These are phyloP conservation scores for Viola pubescens DNA, from an alignment of 441 rosid genomes.

Conservation along the genomic window DNA sequence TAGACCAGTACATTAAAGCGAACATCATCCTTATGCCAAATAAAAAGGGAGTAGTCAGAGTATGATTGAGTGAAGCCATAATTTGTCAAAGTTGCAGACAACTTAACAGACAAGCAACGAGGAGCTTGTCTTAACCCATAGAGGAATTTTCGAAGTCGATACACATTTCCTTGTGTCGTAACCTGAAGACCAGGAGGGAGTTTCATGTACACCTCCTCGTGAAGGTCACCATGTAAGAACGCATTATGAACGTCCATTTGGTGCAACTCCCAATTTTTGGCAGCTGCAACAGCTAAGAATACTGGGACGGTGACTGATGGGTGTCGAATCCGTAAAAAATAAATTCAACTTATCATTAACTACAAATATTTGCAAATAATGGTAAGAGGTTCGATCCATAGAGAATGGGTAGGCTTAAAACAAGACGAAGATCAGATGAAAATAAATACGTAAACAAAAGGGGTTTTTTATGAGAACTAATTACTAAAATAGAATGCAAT, in stretches of 20 bases:
- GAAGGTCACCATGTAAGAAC: conserved; percentile 11
- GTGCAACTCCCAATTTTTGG: too few relatives aligned
- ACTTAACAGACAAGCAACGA: background rate
- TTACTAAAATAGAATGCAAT: too few relatives aligned
- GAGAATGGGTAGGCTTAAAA: too few relatives aligned
- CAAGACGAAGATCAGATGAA: too few relatives aligned
- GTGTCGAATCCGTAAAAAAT: too few relatives aligned
- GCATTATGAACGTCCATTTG: background rate
- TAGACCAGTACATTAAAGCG: background rate
- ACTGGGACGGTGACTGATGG: background rate
- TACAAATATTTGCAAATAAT: too few relatives aligned
- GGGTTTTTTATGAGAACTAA: too few relatives aligned
- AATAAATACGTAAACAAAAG: too few relatives aligned
- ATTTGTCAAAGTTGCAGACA: background rate
- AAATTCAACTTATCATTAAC: too few relatives aligned
- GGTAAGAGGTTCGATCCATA: too few relatives aligned
- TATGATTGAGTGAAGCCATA: conserved; percentile 3
- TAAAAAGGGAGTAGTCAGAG: background rate
- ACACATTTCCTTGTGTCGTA: background rate
- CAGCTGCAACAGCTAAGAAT: too few relatives aligned
- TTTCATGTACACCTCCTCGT: conserved; percentile 12
- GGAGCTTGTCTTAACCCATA: conserved; percentile 13
- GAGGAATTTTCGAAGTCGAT: background rate
- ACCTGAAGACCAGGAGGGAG: background rate
- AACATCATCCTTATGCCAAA: background rate